Evolutionary conservation across 805 yeast genomes (phyloP).

Genomic region (Candida mattraensis): DNA sequence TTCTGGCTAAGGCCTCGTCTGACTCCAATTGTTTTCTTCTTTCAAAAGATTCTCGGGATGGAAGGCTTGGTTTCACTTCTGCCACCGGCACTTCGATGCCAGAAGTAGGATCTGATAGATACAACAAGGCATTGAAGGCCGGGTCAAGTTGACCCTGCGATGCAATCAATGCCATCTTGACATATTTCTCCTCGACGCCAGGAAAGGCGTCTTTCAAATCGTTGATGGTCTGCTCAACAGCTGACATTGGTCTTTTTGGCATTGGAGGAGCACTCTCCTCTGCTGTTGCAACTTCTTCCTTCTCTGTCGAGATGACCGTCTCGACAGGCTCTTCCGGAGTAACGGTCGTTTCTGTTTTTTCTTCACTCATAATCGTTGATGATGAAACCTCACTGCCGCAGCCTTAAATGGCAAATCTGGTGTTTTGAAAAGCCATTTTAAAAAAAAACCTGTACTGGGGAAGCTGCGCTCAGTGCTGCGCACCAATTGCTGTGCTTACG

Average conservation of each 20-base stretch:
- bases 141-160: constrained; percentile 77
- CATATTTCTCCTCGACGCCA: constrained; percentile 61
- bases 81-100: constrained; percentile 51
- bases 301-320: not conserved
- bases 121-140: constrained; percentile 85
- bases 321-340: too few relatives aligned
- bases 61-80: constrained; percentile 33
- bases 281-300: constrained; percentile 1
- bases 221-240: constrained; percentile 50
- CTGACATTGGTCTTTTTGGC: constrained; percentile 64
- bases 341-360: constrained; percentile 1
- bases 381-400: too few relatives aligned
- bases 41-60: constrained; percentile 33
- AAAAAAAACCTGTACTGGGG: too few relatives aligned
- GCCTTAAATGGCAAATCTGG: too few relatives aligned
- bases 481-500: too few relatives aligned
- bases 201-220: constrained; percentile 89
- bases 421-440: too few relatives aligned
- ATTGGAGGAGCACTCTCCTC: constrained; percentile 40
- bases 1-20: constrained; percentile 83
- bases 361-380: too few relatives aligned
- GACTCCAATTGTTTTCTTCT: constrained; percentile 31
- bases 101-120: constrained; percentile 69
- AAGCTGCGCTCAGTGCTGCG: too few relatives aligned
- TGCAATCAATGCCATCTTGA: constrained; percentile 82